These are phyloP conservation scores for Apiospora arundinis DNA, from an alignment of 2,329 filamentous ascomycete species.

Conservation along the genomic window DNA sequence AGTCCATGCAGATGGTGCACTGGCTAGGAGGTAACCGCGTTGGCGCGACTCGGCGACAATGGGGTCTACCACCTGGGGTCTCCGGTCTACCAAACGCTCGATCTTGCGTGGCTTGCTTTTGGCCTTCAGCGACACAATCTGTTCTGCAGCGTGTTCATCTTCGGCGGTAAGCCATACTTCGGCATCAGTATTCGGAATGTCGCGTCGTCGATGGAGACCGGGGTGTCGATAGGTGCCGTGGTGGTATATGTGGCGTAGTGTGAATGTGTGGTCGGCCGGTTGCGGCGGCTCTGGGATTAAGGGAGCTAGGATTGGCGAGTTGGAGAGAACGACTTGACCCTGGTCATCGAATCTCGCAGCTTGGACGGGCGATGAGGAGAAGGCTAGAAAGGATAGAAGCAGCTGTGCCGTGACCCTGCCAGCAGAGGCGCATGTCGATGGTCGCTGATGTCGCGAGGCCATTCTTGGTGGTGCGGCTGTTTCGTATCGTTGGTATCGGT, in stretches of 20 bases:
- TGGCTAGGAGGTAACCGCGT: constrained; percentile 69
- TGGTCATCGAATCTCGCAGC: constrained; percentile 40
- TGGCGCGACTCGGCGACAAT: constrained; percentile 76
- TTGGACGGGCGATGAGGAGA: constrained; percentile 53
- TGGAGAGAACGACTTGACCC: constrained; percentile 51
- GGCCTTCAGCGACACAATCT: constrained; percentile 60
- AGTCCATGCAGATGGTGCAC: constrained; percentile 81
- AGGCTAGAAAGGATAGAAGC: constrained; percentile 71
- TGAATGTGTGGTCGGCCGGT: constrained; percentile 62
- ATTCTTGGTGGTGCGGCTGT: constrained; percentile 27
- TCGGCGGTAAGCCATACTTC: constrained; percentile 68
- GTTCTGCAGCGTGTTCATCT: constrained; percentile 59
- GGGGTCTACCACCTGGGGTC: constrained; percentile 76
- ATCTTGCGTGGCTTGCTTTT: constrained; percentile 73
- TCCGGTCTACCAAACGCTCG: constrained; percentile 80
- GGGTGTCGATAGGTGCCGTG: constrained; percentile 85
- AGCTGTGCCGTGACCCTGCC: constrained; percentile 68
- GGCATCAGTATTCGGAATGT: constrained; percentile 66
- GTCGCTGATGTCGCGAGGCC: constrained; percentile 36
- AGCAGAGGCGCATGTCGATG: constrained; percentile 57
- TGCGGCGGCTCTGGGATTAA: constrained; percentile 51
- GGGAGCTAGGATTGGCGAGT: constrained; percentile 49
- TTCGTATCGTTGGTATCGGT: neutral
- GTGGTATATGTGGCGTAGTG: constrained; percentile 89
- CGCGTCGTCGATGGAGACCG: constrained; percentile 75